A percentile compares a stretch with the other conserved stretches of the same genome.
Evolutionary conservation across 441 rosid species (phyloP).

Genomic region (Euphorbia corollata): DNA sequence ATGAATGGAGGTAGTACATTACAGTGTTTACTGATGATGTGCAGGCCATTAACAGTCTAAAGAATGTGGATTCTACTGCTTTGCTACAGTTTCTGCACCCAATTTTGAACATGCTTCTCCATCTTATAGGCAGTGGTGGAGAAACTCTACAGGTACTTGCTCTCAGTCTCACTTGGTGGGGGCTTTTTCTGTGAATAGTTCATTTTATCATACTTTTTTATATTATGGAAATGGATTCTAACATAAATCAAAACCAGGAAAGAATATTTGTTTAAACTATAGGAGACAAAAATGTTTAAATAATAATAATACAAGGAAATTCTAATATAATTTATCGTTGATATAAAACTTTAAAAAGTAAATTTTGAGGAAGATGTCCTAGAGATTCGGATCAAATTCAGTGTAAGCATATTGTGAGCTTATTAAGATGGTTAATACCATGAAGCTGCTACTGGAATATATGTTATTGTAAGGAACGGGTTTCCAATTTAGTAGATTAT

Average conservation of each 20-base stretch:
- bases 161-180: neutral
- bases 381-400: no score
- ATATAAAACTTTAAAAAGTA: no score
- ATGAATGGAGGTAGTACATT: neutral
- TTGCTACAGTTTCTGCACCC: constrained; percentile 99
- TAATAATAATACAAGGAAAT: no score
- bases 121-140: constrained; percentile 99
- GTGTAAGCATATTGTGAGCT: neutral
- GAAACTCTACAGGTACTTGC: constrained; percentile 91
- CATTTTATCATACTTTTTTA: neutral
- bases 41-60: constrained; percentile 98
- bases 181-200: constrained; percentile 12
- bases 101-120: constrained; percentile 93
- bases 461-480: neutral
- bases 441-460: neutral
- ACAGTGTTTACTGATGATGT: constrained; percentile 11
- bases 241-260: neutral
- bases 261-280: neutral
- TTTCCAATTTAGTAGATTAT: neutral
- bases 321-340: no score
- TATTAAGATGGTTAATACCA: neutral
- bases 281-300: neutral
- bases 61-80: constrained; percentile 96
- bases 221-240: neutral
- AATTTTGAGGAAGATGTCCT: neutral